Evolutionary conservation across 768 basidiomycete species (phyloP).

Genomic region (Suillus plorans): DNA sequence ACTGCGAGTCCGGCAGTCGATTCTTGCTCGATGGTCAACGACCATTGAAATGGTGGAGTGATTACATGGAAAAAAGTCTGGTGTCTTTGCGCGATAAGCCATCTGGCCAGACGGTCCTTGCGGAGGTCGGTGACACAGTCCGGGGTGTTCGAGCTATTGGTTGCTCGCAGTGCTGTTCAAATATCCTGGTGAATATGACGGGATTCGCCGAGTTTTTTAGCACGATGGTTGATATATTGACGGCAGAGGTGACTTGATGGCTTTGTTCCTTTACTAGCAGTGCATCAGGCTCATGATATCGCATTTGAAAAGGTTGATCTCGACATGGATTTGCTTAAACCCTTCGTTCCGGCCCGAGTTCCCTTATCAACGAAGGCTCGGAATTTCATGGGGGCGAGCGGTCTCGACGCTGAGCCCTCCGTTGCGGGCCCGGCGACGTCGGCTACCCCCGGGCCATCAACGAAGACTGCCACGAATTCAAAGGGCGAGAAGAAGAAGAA

Average conservation of each 20-base stretch:
- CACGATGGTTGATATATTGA: background rate
- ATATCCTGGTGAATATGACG: constrained; percentile 3
- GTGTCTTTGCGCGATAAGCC: constrained; percentile 7
- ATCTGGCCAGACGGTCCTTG: background rate
- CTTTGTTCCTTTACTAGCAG: background rate
- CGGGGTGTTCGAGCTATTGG: background rate
- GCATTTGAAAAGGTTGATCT: constrained; percentile 11
- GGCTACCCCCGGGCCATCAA: too few species aligned
- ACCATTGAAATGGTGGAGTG: constrained; percentile 9
- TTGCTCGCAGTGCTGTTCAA: background rate
- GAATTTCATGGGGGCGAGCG: too few species aligned
- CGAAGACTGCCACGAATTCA: too few species aligned
- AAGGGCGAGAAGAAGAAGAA: background rate
- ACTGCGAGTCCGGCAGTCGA: background rate
- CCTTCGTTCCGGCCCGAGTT: background rate
- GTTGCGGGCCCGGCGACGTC: too few species aligned
- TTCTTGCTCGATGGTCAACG: background rate
- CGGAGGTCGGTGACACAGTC: background rate
- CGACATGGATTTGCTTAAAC: constrained; percentile 5
- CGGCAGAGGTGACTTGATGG: background rate
- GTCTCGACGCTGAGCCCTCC: too few species aligned
- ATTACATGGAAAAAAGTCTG: constrained; percentile 9
- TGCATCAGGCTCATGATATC: background rate
- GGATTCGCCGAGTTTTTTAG: background rate
- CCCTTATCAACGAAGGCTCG: background rate